phyloP scores from a whole-genome alignment of 2,329 filamentous ascomycete genomes.

The Fusarium sp. region DNA sequence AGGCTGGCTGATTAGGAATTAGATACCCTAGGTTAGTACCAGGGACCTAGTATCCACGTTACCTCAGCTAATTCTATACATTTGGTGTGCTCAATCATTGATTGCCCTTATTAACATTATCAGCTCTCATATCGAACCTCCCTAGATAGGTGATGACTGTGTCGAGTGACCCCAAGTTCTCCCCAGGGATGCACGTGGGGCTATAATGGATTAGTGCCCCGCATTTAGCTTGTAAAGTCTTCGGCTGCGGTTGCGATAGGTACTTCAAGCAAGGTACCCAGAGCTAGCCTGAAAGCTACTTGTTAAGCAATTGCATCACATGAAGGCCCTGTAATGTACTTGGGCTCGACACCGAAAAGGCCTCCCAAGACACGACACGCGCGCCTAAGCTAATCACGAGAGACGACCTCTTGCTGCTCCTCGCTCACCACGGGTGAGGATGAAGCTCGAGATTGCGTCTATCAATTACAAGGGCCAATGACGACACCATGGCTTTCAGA shows the following conservation, averaged over 20 bases:
- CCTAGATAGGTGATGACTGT: constrained; percentile 1
- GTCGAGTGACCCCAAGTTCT: constrained; percentile 28
- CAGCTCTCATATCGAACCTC: neutral
- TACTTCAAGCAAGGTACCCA: constrained; percentile 38
- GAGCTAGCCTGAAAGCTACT: constrained; percentile 37
- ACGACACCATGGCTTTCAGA: constrained; percentile 58
- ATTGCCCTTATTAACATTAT: neutral
- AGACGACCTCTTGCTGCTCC: constrained; percentile 36
- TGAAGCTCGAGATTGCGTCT: constrained; percentile 43
- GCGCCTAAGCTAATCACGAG: constrained; percentile 13
- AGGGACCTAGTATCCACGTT: neutral
- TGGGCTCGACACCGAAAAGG: constrained; percentile 30
- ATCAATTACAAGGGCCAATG: constrained; percentile 45
- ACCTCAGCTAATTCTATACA: neutral
- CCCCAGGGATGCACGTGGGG: constrained; percentile 40
- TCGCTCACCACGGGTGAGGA: constrained; percentile 41
- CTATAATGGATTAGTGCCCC: constrained; percentile 48
- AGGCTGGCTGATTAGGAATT: neutral
- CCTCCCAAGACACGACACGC: constrained; percentile 22
- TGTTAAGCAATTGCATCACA: constrained; percentile 49
- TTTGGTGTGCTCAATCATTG: neutral
- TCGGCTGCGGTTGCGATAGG: constrained; percentile 21
- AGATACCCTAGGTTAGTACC: neutral
- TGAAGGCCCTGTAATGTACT: constrained; percentile 39
- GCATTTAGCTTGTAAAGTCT: constrained; percentile 44